Base-by-base conservation (phyloP, 1,284 basidiomycete genomes). In the Inonotus obliquus region DNA sequence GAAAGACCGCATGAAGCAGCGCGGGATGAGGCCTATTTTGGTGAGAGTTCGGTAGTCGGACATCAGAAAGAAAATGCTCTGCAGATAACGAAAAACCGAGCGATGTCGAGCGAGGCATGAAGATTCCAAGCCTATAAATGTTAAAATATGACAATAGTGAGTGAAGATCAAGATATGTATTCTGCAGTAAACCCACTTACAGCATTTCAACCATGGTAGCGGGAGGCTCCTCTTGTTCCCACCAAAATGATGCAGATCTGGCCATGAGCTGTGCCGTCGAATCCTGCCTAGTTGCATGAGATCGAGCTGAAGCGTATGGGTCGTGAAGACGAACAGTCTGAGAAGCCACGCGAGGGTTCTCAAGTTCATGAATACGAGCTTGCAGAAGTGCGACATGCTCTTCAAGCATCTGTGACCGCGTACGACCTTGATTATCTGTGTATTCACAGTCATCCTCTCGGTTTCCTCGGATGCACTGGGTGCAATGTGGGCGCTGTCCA, bases 1-100 rank as follows among this genome's bases (percentile, higher is more conserved):
- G 73, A 65, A 79, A 82, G 14, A 80, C 75, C 9, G 76, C 74
- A 60, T 75, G 75, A 23, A 83, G 67, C 2, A 85, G 76, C 17
- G 78, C 78, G 10, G 79, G 76, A 11, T 78, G 72, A 13, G 82
- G 82, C 6, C 80, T 76, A 4, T 72, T 68, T 41, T 78, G 71
- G 17, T 75, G 76, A 60, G 57, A 27, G 61, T 73, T 14, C 73
- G 72, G 32, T 60, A 66, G 5, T 64, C 59, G 5, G 65, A 67
- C 10, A 63, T 65, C 6, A 69, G 19, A 29, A 21, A 44, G 67
- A 35, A 78, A 73, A 25, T 73, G 71, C 11, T 62, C 63, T 1
- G 64, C 13, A 56, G 73, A 60, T 39, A 76, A 69, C 59, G 75
- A 77, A 53, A 77, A 69, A 5, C 73, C 72, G 17, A 76, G 54